Evolutionary conservation across 495 filamentous ascomycete species (phyloP).

Genomic region (Penicillium manginii): DNA sequence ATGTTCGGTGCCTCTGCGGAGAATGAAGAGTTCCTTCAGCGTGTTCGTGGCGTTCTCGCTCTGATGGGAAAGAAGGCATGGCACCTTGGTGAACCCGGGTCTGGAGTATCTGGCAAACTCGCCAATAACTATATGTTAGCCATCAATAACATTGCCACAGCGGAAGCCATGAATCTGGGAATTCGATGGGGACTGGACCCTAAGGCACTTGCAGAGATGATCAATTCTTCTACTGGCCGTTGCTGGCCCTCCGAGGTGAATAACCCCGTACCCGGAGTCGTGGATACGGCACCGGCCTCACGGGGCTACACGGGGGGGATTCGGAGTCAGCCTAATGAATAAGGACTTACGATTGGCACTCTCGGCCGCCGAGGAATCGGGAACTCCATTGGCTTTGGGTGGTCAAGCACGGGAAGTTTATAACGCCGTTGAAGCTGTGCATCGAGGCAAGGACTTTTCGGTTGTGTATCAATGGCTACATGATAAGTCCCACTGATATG

Average conservation of each 20-base stretch:
- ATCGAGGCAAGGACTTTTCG: conserved; percentile 80
- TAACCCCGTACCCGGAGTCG: conserved; percentile 88
- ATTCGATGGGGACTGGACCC: conserved; percentile 83
- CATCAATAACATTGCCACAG: conserved; percentile 89
- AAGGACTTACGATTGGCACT: conserved; percentile 81
- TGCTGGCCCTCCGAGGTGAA: conserved; percentile 95
- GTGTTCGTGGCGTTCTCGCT: conserved; percentile 63
- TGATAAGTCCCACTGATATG: conserved; percentile 44
- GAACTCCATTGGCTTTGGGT: conserved; percentile 67
- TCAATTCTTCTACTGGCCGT: conserved; percentile 82
- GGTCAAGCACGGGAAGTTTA: conserved; percentile 70
- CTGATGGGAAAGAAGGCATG: conserved; percentile 83
- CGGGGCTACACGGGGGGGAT: conserved; percentile 81
- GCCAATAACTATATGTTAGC: conserved; percentile 94
- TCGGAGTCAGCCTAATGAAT: conserved; percentile 81
- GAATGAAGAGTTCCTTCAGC: conserved; percentile 56
- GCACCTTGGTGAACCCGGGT: conserved; percentile 79
- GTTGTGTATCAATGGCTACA: conserved; percentile 78
- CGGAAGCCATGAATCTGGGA: conserved; percentile 92
- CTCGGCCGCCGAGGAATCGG: conserved; percentile 68
- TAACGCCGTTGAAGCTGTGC: conserved; percentile 57
- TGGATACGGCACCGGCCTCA: conserved; percentile 70
- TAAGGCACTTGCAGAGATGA: conserved; percentile 74
- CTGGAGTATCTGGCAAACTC: conserved; percentile 82
- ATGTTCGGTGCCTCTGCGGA: conserved; percentile 75